phyloP scores from a whole-genome alignment of 2,329 filamentous ascomycete species.

The Dactylellina parvicollis region DNA sequence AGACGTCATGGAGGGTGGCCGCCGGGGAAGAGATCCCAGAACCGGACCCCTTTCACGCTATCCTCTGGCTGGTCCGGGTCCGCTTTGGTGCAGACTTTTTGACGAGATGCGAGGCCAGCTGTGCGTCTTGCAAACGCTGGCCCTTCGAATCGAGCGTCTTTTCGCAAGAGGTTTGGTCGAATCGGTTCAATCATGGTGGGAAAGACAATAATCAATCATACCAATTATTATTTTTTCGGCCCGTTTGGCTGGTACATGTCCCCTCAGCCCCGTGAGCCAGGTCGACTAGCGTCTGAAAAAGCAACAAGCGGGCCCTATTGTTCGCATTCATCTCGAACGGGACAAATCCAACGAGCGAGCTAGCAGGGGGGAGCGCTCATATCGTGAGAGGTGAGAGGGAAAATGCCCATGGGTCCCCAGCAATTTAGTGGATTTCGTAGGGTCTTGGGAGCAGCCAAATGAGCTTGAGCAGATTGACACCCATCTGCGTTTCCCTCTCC shows the following conservation, averaged over 20 bases:
- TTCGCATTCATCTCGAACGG: slow-evolving; percentile 49
- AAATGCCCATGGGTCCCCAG: slow-evolving; percentile 40
- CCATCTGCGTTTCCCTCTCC: slow-evolving; percentile 18
- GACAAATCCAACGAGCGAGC: slow-evolving; percentile 49
- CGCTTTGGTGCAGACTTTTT: background rate
- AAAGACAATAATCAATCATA: too few relatives aligned
- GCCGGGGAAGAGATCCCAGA: slow-evolving; percentile 44
- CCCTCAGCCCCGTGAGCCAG: slow-evolving; percentile 49
- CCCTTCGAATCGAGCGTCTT: background rate
- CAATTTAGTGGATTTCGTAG: slow-evolving; percentile 37
- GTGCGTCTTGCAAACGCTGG: slow-evolving; percentile 21
- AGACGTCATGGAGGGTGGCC: slow-evolving; percentile 37
- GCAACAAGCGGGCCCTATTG: slow-evolving; percentile 37
- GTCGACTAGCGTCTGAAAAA: slow-evolving; percentile 39
- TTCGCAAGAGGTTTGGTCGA: background rate
- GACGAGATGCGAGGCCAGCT: too few relatives aligned
- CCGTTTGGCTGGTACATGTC: slow-evolving; percentile 42
- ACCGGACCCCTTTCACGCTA: slow-evolving; percentile 44
- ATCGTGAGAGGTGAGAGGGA: slow-evolving; percentile 20
- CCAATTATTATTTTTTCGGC: too few relatives aligned
- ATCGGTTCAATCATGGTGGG: too few relatives aligned
- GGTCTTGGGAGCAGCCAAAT: slow-evolving; percentile 29
- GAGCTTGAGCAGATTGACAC: slow-evolving; percentile 32
- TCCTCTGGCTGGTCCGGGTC: slow-evolving; percentile 8
- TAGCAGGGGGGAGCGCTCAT: slow-evolving; percentile 30